phyloP scores from a whole-genome alignment of 257 asterid species.

The Paulownia fortunei region DNA sequence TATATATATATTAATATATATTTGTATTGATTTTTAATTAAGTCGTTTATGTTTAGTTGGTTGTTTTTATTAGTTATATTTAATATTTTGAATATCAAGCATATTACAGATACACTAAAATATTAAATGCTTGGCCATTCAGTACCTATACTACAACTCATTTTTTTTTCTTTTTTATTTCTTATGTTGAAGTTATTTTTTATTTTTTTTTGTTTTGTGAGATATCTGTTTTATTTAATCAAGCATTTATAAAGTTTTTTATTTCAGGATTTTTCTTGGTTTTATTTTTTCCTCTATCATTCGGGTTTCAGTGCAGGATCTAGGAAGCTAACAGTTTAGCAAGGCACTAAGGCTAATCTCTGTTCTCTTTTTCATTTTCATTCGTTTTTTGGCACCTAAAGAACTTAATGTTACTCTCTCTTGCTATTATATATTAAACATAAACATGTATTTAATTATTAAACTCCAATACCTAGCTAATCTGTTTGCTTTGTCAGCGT shows the following conservation, averaged over 20 bases:
- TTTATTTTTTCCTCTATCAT: neutral
- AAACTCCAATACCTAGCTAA: neutral
- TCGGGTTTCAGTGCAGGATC: neutral
- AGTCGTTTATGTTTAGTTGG: too few species aligned
- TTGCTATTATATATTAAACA: too few species aligned
- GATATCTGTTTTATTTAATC: too few species aligned
- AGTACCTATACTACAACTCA: too few species aligned
- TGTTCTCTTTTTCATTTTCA: neutral
- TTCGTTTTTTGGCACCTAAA: neutral
- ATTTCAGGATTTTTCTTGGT: neutral
- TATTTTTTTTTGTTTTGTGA: neutral
- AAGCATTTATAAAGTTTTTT: too few species aligned
- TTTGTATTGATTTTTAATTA: too few species aligned
- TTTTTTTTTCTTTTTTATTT: neutral
- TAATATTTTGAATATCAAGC: too few species aligned
- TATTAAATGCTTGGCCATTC: neutral
- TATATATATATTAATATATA: too few species aligned
- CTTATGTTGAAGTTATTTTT: neutral
- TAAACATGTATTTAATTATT: neutral
- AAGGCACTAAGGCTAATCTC: neutral
- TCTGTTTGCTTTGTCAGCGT: constrained; percentile 44
- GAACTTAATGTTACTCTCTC: neutral
- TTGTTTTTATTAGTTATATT: too few species aligned
- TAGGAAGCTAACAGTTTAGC: neutral
- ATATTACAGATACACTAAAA: neutral